Evolutionary conservation across 192 early-diverging fungal species (phyloP).

Genomic region (Coemansia sp.): DNA sequence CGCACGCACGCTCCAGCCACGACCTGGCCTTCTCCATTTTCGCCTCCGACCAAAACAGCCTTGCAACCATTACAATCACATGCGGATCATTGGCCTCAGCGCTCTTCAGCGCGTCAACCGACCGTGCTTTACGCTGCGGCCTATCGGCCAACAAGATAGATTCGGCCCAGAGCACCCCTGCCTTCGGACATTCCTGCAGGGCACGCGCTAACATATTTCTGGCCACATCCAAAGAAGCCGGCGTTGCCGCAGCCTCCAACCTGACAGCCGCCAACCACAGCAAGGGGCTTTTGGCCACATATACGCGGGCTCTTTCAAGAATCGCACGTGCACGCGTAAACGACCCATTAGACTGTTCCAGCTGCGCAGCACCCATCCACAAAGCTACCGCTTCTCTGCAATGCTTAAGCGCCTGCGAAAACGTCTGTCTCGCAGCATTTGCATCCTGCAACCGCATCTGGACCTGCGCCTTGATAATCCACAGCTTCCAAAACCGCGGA

Average conservation of each 20-base stretch:
- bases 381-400: constrained; percentile 75
- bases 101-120: constrained; percentile 88
- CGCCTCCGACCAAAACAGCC: constrained; percentile 92
- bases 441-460: constrained; percentile 70
- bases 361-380: constrained; percentile 77
- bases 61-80: constrained; percentile 79
- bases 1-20: constrained; percentile 87
- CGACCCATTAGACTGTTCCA: constrained; percentile 73
- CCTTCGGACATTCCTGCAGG: constrained; percentile 87
- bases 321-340: constrained; percentile 77
- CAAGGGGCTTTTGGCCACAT: constrained; percentile 76
- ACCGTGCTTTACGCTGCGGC: constrained; percentile 82
- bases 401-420: constrained; percentile 70
- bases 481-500: constrained; percentile 82
- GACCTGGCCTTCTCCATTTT: constrained; percentile 90
- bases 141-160: constrained; percentile 83
- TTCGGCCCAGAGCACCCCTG: constrained; percentile 87
- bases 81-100: constrained; percentile 79
- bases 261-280: constrained; percentile 82
- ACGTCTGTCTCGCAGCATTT: constrained; percentile 69
- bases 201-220: constrained; percentile 82
- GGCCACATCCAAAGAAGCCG: constrained; percentile 33
- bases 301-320: constrained; percentile 82
- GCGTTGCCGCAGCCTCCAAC: constrained; percentile 51
- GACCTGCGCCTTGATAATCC: constrained; percentile 93